phyloP scores from a whole-genome alignment of 176 grass and related monocot species.

The Aegilops bicornis region DNA sequence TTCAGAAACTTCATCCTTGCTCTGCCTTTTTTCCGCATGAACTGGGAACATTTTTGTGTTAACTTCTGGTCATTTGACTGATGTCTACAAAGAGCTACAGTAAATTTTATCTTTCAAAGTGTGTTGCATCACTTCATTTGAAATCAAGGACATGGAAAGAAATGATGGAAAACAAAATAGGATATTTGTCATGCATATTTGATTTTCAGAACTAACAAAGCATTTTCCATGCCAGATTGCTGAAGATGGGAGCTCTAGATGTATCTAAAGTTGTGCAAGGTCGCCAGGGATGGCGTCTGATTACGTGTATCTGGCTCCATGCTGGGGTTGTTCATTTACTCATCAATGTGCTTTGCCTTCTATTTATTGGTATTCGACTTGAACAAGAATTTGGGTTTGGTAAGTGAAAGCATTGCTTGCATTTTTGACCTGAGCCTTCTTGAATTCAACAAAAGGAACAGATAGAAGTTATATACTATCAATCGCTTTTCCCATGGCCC shows the following conservation, averaged over 20 bases:
- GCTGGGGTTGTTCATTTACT: conserved; percentile 79
- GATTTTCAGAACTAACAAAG: background rate
- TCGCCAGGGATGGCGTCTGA: conserved; percentile 71
- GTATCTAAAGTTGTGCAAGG: conserved; percentile 60
- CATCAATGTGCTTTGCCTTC: conserved; percentile 79
- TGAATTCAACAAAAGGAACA: background rate
- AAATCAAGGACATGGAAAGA: background rate
- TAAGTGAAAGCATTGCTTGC: conserved; percentile 15
- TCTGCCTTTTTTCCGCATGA: background rate
- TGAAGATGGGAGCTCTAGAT: conserved; percentile 80
- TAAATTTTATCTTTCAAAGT: background rate
- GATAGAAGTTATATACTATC: background rate
- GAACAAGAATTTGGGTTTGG: conserved; percentile 87
- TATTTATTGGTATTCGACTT: conserved; percentile 70
- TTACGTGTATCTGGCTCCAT: conserved; percentile 82
- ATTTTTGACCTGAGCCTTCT: background rate
- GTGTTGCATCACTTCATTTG: background rate
- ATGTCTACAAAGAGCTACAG: background rate
- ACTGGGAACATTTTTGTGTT: background rate
- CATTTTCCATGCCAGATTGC: conserved; percentile 43
- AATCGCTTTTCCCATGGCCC: background rate
- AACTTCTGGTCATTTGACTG: background rate
- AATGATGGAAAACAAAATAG: background rate
- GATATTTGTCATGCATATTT: background rate
- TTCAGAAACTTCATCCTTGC: background rate